Percentiles rank a stretch among this genome's conserved stretches.
phyloP scores from a whole-genome alignment of 495 filamentous ascomycete genomes.

The Aspergillus haitiensis region DNA sequence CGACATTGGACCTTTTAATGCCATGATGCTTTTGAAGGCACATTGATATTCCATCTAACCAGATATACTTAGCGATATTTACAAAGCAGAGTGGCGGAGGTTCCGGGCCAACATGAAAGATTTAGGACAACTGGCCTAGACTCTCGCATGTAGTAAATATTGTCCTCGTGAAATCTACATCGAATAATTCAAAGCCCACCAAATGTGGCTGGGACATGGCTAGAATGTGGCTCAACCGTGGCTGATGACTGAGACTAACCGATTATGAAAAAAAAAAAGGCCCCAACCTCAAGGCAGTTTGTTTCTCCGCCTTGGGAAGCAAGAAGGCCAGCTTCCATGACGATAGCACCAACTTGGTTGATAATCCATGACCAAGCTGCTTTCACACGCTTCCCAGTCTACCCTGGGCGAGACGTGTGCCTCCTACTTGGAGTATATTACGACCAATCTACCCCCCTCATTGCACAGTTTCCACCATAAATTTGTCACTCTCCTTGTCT shows the following conservation, averaged over 20 bases:
- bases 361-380: constrained; percentile 42
- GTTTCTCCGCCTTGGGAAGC: constrained; percentile 11
- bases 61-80: no score
- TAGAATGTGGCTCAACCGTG: constrained; percentile 7
- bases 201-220: background rate
- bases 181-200: background rate
- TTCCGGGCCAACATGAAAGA: no score
- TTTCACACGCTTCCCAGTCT: constrained; percentile 48
- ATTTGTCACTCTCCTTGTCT: constrained; percentile 36
- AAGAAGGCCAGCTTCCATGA: constrained; percentile 3
- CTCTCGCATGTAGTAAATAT: no score
- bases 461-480: constrained; percentile 15
- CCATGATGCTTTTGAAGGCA: no score
- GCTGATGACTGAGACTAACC: background rate
- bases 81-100: no score
- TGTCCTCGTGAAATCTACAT: background rate
- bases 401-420: constrained; percentile 50
- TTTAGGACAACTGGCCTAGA: no score
- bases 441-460: constrained; percentile 53
- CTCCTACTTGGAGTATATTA: constrained; percentile 54
- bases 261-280: background rate
- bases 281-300: constrained; percentile 9
- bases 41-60: no score
- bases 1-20: no score
- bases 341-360: background rate